Conservation (phyloP, 106 monocot genomes). For the Alisma plantagoaquatica region DNA sequence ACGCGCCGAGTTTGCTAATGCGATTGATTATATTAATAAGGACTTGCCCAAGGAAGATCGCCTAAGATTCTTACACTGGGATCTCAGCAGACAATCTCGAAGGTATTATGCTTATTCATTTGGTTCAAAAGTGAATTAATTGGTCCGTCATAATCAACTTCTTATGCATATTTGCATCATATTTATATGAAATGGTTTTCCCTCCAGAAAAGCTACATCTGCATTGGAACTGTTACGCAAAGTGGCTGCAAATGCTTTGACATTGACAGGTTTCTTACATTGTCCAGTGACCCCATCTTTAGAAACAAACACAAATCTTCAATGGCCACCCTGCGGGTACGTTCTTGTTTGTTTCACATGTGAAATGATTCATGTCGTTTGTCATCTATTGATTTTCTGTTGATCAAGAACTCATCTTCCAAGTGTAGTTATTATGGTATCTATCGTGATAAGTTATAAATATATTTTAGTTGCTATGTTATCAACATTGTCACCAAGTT, state of each 20-base stretch:
- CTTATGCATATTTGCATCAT: too few relatives aligned
- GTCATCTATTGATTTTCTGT: too few relatives aligned
- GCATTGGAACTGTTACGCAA: slow-evolving; percentile 48
- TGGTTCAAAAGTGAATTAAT: neutral
- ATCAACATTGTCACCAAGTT: too few relatives aligned
- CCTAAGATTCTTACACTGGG: slow-evolving; percentile 65
- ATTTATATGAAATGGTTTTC: too few relatives aligned
- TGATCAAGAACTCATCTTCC: too few relatives aligned
- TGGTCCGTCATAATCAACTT: too few relatives aligned
- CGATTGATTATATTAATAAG: slow-evolving; percentile 64
- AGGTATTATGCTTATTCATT: slow-evolving; percentile 22
- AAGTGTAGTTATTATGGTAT: too few relatives aligned
- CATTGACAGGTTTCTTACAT: slow-evolving; percentile 67
- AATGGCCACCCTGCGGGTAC: slow-evolving; percentile 5
- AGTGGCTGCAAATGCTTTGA: slow-evolving; percentile 57
- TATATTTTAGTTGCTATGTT: too few relatives aligned
- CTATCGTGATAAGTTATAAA: too few relatives aligned
- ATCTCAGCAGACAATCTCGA: slow-evolving; percentile 55
- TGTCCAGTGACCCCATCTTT: slow-evolving; percentile 40
- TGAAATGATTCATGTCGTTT: too few relatives aligned
- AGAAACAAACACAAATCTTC: slow-evolving; percentile 14
- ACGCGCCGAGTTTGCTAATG: slow-evolving; percentile 64
- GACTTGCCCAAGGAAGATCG: slow-evolving; percentile 41
- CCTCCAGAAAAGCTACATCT: slow-evolving; percentile 41
- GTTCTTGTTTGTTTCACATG: slow-evolving; percentile 4